Base-by-base conservation (phyloP, 2,329 filamentous ascomycete genomes). In the Fusarium marasasianum region DNA sequence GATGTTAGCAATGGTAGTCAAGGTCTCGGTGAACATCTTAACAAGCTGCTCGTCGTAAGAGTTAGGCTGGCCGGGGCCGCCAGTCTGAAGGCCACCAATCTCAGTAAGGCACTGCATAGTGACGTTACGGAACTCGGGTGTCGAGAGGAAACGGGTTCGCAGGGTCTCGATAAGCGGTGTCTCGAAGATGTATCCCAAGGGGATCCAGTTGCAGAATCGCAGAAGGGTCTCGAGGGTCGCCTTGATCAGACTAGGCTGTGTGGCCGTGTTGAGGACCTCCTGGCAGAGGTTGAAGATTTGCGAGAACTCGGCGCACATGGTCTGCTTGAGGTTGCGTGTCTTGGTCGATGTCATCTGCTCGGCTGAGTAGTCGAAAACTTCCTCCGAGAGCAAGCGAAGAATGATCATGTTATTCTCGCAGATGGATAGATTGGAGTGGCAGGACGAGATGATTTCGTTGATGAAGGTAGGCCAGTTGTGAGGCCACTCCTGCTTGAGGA, bases 321-420 rank as follows among this genome's bases (percentile, higher is more conserved):
- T 98, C 77, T 95, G 96, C 88, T 99, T 99, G 73, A 99, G 88
- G 83, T 97, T 98, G 79, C 95, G 92, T 45, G 95, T 97, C 87
- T 99, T 99, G 67, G 93, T 91, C 43, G 96, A 98, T n/a, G 96
- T 99, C 96, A 99, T 98, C 83, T 98, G 94, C 81, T 99, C 96
- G 74, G 96, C 94, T 3, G 96, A 99, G 84, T 97, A 99, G 86
- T 99, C 96, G 81, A 99, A 99, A 43, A 99, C 96, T 83, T 99
- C 96, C 83, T 99, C 96, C 12, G 96, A 99, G 51, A 99, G 89
- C 78, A 99, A 87, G 69, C 96, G 92, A 77, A 99, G 90, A 78
- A 99, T 98, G 74, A 94, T 95, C 96, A 99, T 99, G 88, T 99
- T 99, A 87, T 99, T 99, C 86, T 99, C 96, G 89, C 97, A 99